Base-by-base conservation (phyloP, 176 grass and related monocot genomes). In the Luzula sylvatica region DNA sequence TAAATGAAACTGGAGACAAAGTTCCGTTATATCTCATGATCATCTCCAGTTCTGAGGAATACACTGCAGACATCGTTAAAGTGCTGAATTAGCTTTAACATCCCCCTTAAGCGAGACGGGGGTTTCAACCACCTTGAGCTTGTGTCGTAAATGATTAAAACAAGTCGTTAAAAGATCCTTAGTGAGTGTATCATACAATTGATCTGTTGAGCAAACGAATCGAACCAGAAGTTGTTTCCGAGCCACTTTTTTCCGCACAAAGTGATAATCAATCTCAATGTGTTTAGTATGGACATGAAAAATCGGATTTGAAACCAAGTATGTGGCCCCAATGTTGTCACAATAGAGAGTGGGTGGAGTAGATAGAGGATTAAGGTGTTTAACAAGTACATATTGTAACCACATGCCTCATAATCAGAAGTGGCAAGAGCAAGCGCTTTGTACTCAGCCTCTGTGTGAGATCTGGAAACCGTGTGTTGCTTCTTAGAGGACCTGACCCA, bases 391-490 rank as follows among this genome's bases (percentile, higher is more conserved):
- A 32, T 9, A 56, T 23, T 27, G 23, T 11, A 56, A 23, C 52
- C 52, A 56, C 9, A 27, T 5, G 15, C 41, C 5, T 42, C n/a
- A n/a, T n/a, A n/a, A n/a, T 61, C 56, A 3, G n/a, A 15, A 3
- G 26, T 42, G 5, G 56, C 41, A 3, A 22, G 12, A 8, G 29
- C 56, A n/a, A 61, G 2, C 2, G 56, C 56, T 42, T 42, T 61
- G 24, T 61, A 61, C 23, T 61, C 56, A 20, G 56, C 12, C 38
- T 61, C 56, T 8, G 56, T 61, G 18, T 9, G 15, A 12, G 56
- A 61, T 2, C 29, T 26, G 7, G 56, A 18, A 12, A 61, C 26
- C 16, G 32, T 40, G 2, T 14, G 15, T 61, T 61, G 29, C 17
- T 61, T 61, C 22, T 38, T 29, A 4, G 11, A n/a, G 3, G 20